Percentiles rank a stretch among this genome's conserved stretches.
Evolutionary conservation across 73 alveolate genomes (phyloP).

Genomic region (Stentor roeselii): DNA sequence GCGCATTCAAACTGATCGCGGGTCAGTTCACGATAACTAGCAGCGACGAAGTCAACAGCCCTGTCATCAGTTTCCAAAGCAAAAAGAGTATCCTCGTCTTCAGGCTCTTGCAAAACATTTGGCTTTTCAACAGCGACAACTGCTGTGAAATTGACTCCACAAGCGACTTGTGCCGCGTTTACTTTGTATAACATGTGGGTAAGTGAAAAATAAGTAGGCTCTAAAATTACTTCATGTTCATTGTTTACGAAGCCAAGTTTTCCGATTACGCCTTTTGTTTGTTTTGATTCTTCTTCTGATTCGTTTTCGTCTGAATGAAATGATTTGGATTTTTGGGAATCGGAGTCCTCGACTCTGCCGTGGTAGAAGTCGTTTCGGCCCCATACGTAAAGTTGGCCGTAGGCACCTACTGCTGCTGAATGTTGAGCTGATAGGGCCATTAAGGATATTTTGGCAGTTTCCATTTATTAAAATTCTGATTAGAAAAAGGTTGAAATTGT

Average conservation of each 20-base stretch:
- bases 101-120: not conserved
- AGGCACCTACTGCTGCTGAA: slow-evolving; percentile 16
- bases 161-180: not conserved
- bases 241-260: not conserved
- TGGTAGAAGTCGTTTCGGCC: not conserved
- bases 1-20: not conserved
- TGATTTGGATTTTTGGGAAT: not conserved
- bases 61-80: not conserved
- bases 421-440: not conserved
- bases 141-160: slow-evolving; percentile 8
- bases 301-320: not conserved
- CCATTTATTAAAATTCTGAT: too few relatives aligned
- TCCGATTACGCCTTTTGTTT: not conserved
- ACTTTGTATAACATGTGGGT: not conserved
- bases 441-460: too few relatives aligned
- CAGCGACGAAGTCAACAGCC: not conserved
- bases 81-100: not conserved
- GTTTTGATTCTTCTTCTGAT: not conserved
- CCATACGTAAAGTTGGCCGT: slow-evolving; percentile 16
- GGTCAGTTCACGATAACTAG: not conserved
- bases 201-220: not conserved
- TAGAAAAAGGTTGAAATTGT: too few relatives aligned
- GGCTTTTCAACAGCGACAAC: slow-evolving; percentile 6
- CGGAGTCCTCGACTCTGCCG: not conserved
- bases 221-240: not conserved